Evolutionary conservation across 176 grass and related monocot genomes (phyloP), one percentile per base, ranked within the genome.

Genomic region (Juncus inflexus): DNA sequence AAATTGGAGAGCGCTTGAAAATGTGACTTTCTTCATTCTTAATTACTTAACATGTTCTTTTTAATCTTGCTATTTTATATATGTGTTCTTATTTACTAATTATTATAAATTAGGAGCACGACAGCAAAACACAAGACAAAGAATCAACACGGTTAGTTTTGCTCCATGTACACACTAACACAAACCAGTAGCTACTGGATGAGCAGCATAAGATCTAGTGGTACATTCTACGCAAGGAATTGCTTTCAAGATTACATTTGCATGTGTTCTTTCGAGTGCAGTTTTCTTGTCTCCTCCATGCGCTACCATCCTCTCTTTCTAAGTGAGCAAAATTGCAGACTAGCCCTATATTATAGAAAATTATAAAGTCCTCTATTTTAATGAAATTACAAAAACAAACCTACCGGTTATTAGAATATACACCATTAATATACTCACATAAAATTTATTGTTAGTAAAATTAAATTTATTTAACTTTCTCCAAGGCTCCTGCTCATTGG

Each of bases 301-400:
- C 64, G 64, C 4, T 66, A 66, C 64, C 64, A 66, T 52, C 16
- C 10, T 66, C 64, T 66, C 64, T 66, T 66, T 66, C 64, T 47
- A 49, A 15, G 63, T 35, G 63, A 66, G 5, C 12, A 13, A 7
- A 49, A 9, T 12, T 9, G 12, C 9, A 28, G 43, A 40, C 61
- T 42, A 12, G 37, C 37, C 42, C 60, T 65, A 39, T 65, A 6
- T 64, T 42, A 64, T 64, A 4, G 19, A 28, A 28, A 28, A 38
- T n/a, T 10, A 9, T 12, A 10, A 28, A 55, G 12, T 55, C 12
- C 12, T 55, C 10, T 7, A 55, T 55, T 12, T 28, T 12, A 61
- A 12, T 36, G 14, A 15, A 42, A 47, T n/a, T 42, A 38, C 39
- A 16, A 45, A 47, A 64, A 15, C 7, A 64, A 64, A 4, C 15